Conservation (phyloP, 2,329 filamentous ascomycete genomes). For the Ascochyta pisi region DNA sequence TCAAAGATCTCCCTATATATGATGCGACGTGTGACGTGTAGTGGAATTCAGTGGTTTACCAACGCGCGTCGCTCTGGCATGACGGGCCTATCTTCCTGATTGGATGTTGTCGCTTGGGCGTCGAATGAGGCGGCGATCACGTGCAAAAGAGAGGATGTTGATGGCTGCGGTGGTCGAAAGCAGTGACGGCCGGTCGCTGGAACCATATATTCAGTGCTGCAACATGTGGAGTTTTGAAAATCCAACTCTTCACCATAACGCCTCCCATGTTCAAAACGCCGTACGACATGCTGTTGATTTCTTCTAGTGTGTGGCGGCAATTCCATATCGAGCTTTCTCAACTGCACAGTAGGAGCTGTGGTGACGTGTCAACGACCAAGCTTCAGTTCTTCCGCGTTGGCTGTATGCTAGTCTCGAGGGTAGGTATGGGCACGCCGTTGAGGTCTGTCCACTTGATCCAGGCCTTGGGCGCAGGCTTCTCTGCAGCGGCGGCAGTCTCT, state of each 20-base stretch:
- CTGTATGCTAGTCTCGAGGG: slow-evolving; percentile 22
- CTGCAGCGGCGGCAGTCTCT: background rate
- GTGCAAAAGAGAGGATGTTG: background rate
- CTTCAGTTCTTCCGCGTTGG: slow-evolving; percentile 25
- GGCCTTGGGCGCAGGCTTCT: slow-evolving; percentile 11
- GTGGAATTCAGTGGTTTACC: background rate
- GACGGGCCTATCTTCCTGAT: background rate
- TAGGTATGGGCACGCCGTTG: slow-evolving; percentile 41
- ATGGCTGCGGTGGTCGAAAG: background rate
- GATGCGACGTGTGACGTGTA: background rate
- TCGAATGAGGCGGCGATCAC: background rate
- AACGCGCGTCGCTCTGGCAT: background rate
- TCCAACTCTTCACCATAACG: background rate
- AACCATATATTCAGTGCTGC: background rate
- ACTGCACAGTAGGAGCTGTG: background rate
- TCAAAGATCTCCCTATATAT: background rate
- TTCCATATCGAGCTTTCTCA: background rate
- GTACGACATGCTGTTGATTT: background rate
- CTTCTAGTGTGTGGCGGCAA: too few species aligned
- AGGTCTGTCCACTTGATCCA: slow-evolving; percentile 35
- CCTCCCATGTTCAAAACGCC: slow-evolving; percentile 1
- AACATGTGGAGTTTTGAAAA: background rate
- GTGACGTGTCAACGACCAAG: background rate
- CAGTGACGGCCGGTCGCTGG: background rate
- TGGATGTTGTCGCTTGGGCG: background rate